Conservation (phyloP, 768 basidiomycete genomes). For the Rhizopogon vulgaris region DNA sequence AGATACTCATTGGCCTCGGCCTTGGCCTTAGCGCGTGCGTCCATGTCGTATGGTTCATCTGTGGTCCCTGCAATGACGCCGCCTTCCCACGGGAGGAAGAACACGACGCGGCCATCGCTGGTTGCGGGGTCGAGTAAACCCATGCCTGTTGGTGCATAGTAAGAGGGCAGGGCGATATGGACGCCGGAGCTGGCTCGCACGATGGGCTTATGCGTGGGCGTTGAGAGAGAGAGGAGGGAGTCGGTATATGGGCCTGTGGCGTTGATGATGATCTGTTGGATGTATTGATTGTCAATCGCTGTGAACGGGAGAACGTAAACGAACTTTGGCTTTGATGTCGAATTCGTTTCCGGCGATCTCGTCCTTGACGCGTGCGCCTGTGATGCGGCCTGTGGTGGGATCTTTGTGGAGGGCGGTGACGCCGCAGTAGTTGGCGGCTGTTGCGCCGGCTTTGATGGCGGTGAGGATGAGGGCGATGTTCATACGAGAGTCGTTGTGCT, state of each 20-base stretch:
- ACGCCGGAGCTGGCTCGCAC: conserved; percentile 91
- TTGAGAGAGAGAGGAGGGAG: conserved; percentile 74
- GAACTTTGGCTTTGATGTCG: conserved; percentile 74
- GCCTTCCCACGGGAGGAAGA: conserved; percentile 99
- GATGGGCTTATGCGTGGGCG: conserved; percentile 72
- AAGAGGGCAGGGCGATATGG: conserved; percentile 95
- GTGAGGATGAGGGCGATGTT: conserved; percentile 94
- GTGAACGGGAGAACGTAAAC: not conserved
- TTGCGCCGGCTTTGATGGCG: conserved; percentile 87
- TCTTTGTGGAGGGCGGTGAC: conserved; percentile 75
- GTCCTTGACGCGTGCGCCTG: conserved; percentile 74
- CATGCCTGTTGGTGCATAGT: conserved; percentile 93
- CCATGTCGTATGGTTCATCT: conserved; percentile 71
- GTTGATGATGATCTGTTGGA: conserved; percentile 78
- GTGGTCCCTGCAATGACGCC: conserved; percentile 97
- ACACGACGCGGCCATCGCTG: conserved; percentile 95
- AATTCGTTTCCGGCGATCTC: conserved; percentile 78
- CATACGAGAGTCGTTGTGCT: conserved; percentile 99
- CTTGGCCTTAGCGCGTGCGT: conserved; percentile 20
- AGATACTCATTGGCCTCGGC: not conserved
- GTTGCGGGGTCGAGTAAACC: conserved; percentile 94
- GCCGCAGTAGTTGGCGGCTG: conserved; percentile 84
- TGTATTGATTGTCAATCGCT: not conserved
- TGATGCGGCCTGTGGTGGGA: conserved; percentile 48
- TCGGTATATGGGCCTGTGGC: conserved; percentile 96